phyloP scores from a whole-genome alignment of 2,329 filamentous ascomycete genomes.

The Penicillium palitans region DNA sequence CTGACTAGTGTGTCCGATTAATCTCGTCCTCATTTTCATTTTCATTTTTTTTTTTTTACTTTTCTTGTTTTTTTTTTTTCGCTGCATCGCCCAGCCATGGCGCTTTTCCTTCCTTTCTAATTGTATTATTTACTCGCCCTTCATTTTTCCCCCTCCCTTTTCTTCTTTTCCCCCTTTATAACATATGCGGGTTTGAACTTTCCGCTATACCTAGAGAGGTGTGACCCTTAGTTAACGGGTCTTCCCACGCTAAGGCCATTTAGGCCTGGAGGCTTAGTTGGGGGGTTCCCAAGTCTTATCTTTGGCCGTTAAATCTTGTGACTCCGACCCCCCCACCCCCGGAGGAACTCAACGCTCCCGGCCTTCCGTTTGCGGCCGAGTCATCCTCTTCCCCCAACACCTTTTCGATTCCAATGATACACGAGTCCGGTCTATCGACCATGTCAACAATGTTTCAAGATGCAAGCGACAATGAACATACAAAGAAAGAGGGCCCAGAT shows the following conservation, averaged over 20 bases:
- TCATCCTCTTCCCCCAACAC: not conserved
- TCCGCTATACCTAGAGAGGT: slow-evolving; percentile 2
- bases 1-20: slow-evolving; percentile 5
- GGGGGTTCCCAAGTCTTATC: slow-evolving; percentile 7
- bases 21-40: not conserved
- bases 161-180: not conserved
- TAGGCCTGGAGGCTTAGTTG: not conserved
- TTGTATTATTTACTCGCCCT: not conserved
- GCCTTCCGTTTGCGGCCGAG: slow-evolving; percentile 11
- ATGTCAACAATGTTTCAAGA: slow-evolving; percentile 13
- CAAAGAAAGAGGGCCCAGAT: not conserved
- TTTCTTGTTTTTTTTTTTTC: not conserved
- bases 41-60: not conserved
- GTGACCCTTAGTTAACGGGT: slow-evolving; percentile 26
- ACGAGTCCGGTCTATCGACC: slow-evolving; percentile 4
- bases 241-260: slow-evolving; percentile 22
- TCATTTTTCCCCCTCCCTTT: not conserved
- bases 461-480: slow-evolving; percentile 15
- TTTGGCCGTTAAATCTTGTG: slow-evolving; percentile 1
- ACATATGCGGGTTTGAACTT: not conserved
- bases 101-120: not conserved
- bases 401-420: not conserved
- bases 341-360: not conserved
- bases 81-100: slow-evolving; percentile 5
- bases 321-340: slow-evolving; percentile 4